Evolutionary conservation across 345 rosid species (phyloP).

Genomic region (Arabis alpina): DNA sequence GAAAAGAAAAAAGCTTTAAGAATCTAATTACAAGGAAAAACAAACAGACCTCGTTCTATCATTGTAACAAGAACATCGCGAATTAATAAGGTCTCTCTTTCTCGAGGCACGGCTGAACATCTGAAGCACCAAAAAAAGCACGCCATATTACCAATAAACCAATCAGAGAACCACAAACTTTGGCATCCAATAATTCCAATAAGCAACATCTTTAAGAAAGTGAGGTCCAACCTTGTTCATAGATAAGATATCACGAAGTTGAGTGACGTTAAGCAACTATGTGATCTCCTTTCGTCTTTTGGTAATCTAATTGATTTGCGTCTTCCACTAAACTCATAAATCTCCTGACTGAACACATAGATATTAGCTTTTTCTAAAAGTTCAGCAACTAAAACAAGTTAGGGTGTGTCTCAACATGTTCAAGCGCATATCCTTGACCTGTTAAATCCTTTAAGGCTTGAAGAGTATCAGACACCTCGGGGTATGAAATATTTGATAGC

Average conservation of each 20-base stretch:
- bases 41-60: constrained; percentile 58
- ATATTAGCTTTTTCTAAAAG: constrained; percentile 23
- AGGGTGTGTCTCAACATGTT: constrained; percentile 1
- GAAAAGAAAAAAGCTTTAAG: not conserved
- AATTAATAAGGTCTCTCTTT: constrained; percentile 67
- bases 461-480: constrained; percentile 61
- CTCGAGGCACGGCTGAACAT: constrained; percentile 53
- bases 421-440: constrained; percentile 45
- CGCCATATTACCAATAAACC: constrained; percentile 23
- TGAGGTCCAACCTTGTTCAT: constrained; percentile 59
- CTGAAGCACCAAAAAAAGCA: constrained; percentile 48
- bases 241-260: constrained; percentile 70
- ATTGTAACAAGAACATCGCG: constrained; percentile 56
- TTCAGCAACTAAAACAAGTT: constrained; percentile 1
- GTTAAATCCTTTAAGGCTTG: constrained; percentile 63
- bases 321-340: constrained; percentile 51
- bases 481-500: constrained; percentile 66
- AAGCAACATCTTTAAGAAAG: not conserved
- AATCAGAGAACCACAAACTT: not conserved
- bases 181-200: too few relatives aligned
- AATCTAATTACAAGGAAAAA: constrained; percentile 11
- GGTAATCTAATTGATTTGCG: constrained; percentile 45
- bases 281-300: constrained; percentile 55
- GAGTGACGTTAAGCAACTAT: constrained; percentile 59
- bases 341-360: constrained; percentile 56